These are phyloP conservation scores for Cyathus striatus DNA, from an alignment of 768 basidiomycete genomes.

Conservation along the genomic window DNA sequence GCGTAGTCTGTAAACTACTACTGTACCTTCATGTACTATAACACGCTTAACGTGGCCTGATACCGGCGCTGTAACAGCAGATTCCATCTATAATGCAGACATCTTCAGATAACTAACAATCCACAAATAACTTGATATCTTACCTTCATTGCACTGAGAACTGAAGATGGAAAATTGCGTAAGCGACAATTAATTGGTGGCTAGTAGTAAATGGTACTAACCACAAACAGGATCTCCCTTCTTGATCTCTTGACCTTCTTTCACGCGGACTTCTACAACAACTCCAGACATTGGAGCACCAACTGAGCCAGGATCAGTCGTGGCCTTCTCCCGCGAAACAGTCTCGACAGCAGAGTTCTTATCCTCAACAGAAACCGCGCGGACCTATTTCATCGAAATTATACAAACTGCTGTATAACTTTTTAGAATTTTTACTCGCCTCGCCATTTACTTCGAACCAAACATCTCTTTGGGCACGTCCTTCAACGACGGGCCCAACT, in stretches of 20 bases:
- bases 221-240: slow-evolving; percentile 95
- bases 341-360: slow-evolving; percentile 96
- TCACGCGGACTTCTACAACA: slow-evolving; percentile 95
- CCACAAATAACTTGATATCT: slow-evolving; percentile 19
- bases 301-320: slow-evolving; percentile 91
- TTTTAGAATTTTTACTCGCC: slow-evolving; percentile 33
- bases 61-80: slow-evolving; percentile 92
- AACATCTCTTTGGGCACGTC: slow-evolving; percentile 89
- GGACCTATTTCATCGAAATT: slow-evolving; percentile 50
- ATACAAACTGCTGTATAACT: slow-evolving; percentile 6
- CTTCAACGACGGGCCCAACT: slow-evolving; percentile 87
- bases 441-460: slow-evolving; percentile 99
- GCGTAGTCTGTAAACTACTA: too few species aligned
- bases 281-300: slow-evolving; percentile 98
- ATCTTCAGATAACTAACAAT: background rate
- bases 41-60: slow-evolving; percentile 96
- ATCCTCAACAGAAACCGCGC: slow-evolving; percentile 94
- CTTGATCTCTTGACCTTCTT: slow-evolving; percentile 96
- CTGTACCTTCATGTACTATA: slow-evolving; percentile 77
- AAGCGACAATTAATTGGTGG: too few species aligned
- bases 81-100: slow-evolving; percentile 79
- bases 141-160: slow-evolving; percentile 96
- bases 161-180: slow-evolving; percentile 41
- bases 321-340: slow-evolving; percentile 91
- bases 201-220: too few species aligned